A percentile compares a stretch with the other conserved stretches of the same genome.
phyloP scores from a whole-genome alignment of 768 basidiomycete species.

The Galerina sulciceps region DNA sequence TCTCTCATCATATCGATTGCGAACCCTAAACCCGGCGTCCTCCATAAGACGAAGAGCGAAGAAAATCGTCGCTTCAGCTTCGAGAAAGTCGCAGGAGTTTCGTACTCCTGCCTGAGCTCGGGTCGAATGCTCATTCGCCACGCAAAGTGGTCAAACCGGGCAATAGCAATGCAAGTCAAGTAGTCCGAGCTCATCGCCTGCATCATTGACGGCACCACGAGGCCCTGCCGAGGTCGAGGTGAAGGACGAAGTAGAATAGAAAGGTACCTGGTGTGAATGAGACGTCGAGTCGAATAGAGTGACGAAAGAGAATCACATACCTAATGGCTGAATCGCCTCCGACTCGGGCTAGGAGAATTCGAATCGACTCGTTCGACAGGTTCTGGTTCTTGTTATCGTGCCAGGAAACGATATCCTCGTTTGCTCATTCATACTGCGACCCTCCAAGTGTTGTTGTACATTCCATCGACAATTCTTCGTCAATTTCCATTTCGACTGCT shows the following conservation, averaged over 20 bases:
- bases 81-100: too few relatives aligned
- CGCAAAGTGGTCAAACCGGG: background rate
- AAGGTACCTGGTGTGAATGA: constrained; percentile 32
- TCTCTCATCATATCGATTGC: constrained; percentile 7
- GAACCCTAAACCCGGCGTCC: constrained; percentile 8
- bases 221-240: constrained; percentile 21
- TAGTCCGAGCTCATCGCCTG: background rate
- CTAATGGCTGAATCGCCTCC: background rate
- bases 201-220: constrained; percentile 8
- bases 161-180: too few relatives aligned
- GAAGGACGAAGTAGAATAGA: constrained; percentile 42
- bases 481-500: background rate
- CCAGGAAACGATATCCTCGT: background rate
- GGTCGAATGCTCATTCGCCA: too few relatives aligned
- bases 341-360: background rate
- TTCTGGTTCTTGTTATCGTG: background rate
- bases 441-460: too few relatives aligned
- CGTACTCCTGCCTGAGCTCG: too few relatives aligned
- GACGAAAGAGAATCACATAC: constrained; percentile 27
- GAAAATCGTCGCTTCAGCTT: too few relatives aligned
- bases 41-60: background rate
- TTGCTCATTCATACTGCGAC: too few relatives aligned
- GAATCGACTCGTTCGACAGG: background rate
- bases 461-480: too few relatives aligned
- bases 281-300: constrained; percentile 24